Evolutionary conservation across 129 eudicot genomes (phyloP), one percentile per base, ranked within the genome.

Genomic region (Flaveria linearis): DNA sequence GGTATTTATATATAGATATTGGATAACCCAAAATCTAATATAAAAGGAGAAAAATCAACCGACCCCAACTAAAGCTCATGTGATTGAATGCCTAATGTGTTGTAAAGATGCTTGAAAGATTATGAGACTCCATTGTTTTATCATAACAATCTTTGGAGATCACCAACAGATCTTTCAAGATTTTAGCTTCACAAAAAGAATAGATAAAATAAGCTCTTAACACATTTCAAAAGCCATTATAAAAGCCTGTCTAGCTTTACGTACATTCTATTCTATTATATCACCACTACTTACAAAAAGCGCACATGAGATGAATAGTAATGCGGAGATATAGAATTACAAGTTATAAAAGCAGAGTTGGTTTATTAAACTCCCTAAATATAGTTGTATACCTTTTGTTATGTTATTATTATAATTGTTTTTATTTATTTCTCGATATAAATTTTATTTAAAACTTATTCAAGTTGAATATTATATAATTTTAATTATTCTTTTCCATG

Each of bases 21-120:
- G 47, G 42, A 16, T 23, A 76, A 60, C 71, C 30, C 78, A 49
- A 15, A 69, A 76, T 69, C 57, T 47, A 81, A 53, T 61, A 56
- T 41, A 52, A 71, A 39, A 75, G 50, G 43, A 58, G 43, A 81
- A 71, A 70, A 75, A 47, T 76, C 73, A 58, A 70, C 77, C 41
- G 76, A 46, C 76, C 49, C 68, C 65, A 58, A 69, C 69, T 33
- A 68, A 23, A 51, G 55, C 28, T 15, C 45, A 11, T 69, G 41
- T 70, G 61, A 25, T 51, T 46, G 67, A 71, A 49, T 76, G 39
- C 41, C 36, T 51, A 50, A 25, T 39, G 50, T 71, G 46, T 5
- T 43, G 8, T 75, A 11, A 36, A 57, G 66, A 56, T 57, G 5
- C 22, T 45, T 9, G n/a, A 47, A 61, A 57, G 74, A 63, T 60